phyloP scores from a whole-genome alignment of 2,329 filamentous ascomycete genomes.

The Cladosporium sp. region DNA sequence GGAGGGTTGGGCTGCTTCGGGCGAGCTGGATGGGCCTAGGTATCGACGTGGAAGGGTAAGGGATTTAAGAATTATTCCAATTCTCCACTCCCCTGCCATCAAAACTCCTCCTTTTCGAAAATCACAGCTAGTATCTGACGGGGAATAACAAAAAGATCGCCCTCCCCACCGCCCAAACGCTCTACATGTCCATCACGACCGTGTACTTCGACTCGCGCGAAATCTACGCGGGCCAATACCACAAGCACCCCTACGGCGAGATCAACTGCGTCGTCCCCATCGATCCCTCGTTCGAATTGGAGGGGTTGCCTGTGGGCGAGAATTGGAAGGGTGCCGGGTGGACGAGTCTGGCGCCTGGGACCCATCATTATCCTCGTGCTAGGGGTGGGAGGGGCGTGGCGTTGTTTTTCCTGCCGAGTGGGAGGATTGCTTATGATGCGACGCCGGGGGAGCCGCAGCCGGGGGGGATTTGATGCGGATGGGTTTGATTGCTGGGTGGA shows the following conservation, averaged over 20 bases:
- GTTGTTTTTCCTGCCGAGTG: constrained; percentile 53
- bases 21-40: constrained; percentile 37
- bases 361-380: constrained; percentile 54
- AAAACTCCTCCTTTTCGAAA: too few relatives aligned
- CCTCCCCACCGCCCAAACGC: constrained; percentile 42
- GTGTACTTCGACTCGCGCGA: constrained; percentile 52
- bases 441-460: constrained; percentile 43
- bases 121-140: too few relatives aligned
- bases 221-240: constrained; percentile 48
- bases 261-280: constrained; percentile 36
- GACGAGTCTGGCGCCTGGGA: constrained; percentile 51
- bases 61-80: too few relatives aligned
- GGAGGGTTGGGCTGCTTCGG: constrained; percentile 36
- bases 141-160: constrained; percentile 40
- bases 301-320: constrained; percentile 43
- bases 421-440: constrained; percentile 48
- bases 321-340: constrained; percentile 55
- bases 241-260: constrained; percentile 30
- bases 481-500: neutral
- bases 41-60: constrained; percentile 45
- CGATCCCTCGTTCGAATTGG: constrained; percentile 46
- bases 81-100: neutral
- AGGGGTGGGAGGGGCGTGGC: constrained; percentile 48
- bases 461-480: neutral
- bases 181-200: constrained; percentile 53